Evolutionary conservation across 2,329 filamentous ascomycete genomes (phyloP).

Genomic region (Arthroderma sp.): DNA sequence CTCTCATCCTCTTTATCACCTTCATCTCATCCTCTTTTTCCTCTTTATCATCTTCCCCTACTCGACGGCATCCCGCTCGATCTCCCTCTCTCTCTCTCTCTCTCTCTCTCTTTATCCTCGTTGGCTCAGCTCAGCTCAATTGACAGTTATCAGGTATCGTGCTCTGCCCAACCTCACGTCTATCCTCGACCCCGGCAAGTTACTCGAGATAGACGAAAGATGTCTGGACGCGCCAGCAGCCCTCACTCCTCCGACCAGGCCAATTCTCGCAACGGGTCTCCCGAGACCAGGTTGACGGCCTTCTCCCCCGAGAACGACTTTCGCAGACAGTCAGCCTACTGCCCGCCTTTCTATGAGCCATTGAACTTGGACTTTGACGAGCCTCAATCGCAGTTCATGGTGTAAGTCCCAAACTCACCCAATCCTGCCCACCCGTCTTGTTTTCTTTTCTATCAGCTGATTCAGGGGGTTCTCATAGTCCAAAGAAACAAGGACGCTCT

Average conservation of each 20-base stretch:
- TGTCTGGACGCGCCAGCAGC: conserved; percentile 25
- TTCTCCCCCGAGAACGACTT: conserved; percentile 59
- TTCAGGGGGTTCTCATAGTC: too few relatives aligned
- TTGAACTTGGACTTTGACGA: too few relatives aligned
- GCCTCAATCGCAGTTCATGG: too few relatives aligned
- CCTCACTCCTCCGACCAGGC: conserved; percentile 35
- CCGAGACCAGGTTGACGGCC: conserved; percentile 50
- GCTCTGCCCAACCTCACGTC: neutral
- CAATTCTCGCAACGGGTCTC: conserved; percentile 51
- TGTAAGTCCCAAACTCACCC: too few relatives aligned
- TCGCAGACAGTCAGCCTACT: too few relatives aligned
- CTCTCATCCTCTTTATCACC: conserved; percentile 2
- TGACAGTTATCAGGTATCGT: neutral
- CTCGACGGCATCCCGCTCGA: too few relatives aligned
- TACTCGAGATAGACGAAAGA: conserved; percentile 14
- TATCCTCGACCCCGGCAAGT: neutral
- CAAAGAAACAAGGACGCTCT: too few relatives aligned
- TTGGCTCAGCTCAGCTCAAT: neutral
- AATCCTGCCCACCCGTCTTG: too few relatives aligned
- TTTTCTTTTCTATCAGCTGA: conserved; percentile 4
- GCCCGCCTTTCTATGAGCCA: too few relatives aligned
- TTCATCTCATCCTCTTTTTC: neutral
- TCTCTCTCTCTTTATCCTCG: conserved; percentile 1
- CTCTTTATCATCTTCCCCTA: neutral
- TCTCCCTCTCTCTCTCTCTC: conserved; percentile 5